phyloP scores from a whole-genome alignment of 768 basidiomycete species.

The Kwoniella dendrophila region DNA sequence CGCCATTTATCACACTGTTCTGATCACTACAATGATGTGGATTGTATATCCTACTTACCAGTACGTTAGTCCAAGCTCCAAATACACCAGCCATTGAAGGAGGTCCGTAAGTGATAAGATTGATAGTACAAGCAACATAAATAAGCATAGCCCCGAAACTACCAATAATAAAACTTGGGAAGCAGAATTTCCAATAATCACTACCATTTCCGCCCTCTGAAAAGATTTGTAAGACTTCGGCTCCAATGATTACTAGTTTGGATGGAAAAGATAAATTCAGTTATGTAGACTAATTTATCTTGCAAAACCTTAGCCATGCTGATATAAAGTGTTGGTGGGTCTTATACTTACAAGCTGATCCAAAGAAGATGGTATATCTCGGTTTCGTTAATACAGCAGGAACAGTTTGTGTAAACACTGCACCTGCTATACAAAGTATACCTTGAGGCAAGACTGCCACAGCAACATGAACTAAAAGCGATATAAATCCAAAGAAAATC shows the following conservation, averaged over 20 bases:
- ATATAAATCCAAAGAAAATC: too few relatives aligned
- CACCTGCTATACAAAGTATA: slow-evolving; percentile 32
- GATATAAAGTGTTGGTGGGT: too few relatives aligned
- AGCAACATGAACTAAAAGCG: slow-evolving; percentile 40
- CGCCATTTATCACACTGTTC: background rate
- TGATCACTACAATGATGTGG: too few relatives aligned
- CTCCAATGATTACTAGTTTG: slow-evolving; percentile 30
- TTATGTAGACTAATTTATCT: too few relatives aligned
- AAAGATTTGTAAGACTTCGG: slow-evolving; percentile 36
- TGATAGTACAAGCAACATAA: slow-evolving; percentile 30
- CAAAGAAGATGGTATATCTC: slow-evolving; percentile 27
- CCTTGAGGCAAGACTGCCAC: slow-evolving; percentile 47
- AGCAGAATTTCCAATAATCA: slow-evolving; percentile 48
- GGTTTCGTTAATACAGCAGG: slow-evolving; percentile 39
- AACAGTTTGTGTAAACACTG: slow-evolving; percentile 20
- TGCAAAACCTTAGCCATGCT: too few relatives aligned
- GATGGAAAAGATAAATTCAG: too few relatives aligned
- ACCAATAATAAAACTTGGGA: slow-evolving; percentile 46
- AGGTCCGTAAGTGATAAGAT: slow-evolving; percentile 45
- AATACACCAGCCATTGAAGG: slow-evolving; percentile 48
- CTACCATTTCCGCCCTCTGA: slow-evolving; percentile 39
- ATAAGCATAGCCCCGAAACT: slow-evolving; percentile 33
- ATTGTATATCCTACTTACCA: slow-evolving; percentile 2
- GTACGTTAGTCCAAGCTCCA: slow-evolving; percentile 42
- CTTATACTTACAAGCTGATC: slow-evolving; percentile 31